Evolutionary conservation across 176 grass and related monocot genomes (phyloP).

Genomic region (Raddia distichophylla): DNA sequence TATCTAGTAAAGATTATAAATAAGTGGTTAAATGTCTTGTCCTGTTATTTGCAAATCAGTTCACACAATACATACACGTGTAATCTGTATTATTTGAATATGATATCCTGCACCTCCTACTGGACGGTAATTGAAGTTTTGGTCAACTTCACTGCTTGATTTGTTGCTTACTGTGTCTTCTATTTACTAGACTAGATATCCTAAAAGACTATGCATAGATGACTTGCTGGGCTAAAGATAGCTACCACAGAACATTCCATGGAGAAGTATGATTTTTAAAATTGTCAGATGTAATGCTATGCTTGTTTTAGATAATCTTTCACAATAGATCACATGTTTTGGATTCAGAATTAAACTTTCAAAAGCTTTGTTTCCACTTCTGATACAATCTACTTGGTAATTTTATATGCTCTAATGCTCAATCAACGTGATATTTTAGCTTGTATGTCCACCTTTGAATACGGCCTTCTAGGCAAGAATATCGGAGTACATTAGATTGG

Average conservation of each 20-base stretch:
- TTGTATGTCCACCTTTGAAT: not conserved
- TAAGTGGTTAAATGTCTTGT: not conserved
- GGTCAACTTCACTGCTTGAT: not conserved
- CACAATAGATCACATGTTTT: not conserved
- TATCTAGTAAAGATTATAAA: constrained; percentile 18
- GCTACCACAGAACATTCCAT: not conserved
- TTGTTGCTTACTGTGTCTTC: not conserved
- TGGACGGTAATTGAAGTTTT: not conserved
- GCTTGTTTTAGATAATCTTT: constrained; percentile 13
- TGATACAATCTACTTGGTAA: not conserved
- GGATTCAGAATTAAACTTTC: not conserved
- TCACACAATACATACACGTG: not conserved
- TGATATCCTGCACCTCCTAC: not conserved
- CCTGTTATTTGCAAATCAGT: not conserved
- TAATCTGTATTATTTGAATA: not conserved
- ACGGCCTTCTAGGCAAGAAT: not conserved
- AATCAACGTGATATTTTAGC: not conserved
- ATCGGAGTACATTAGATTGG: not conserved
- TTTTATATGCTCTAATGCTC: not conserved
- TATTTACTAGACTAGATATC: not conserved
- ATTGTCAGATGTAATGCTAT: constrained; percentile 8
- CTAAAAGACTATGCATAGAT: not conserved
- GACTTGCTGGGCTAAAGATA: not conserved
- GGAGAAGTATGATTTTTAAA: constrained; percentile 6
- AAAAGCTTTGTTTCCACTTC: not conserved